Base-by-base conservation (phyloP, 2,329 filamentous ascomycete genomes). In the Sclerotinia glacialis region DNA sequence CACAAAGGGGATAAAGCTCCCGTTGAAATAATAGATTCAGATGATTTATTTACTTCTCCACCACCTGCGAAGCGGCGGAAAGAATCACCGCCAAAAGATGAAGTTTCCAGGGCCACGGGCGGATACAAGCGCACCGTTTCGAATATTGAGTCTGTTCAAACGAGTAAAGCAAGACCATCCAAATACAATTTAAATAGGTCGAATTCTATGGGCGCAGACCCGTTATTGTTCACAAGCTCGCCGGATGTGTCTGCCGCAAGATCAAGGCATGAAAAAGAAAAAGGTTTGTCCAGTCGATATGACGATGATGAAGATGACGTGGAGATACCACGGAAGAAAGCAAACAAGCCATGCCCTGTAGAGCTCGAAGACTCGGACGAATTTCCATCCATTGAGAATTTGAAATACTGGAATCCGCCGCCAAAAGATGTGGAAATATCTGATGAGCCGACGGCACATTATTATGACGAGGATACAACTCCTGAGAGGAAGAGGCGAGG, bases 71-170 rank as follows among this genome's bases (percentile, higher is more conserved):
- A 59, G 42, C 64, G 31, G 28, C 40, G 23, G 26, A 65, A 42
- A 44, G 31, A 16, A 31, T 64, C 62, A 16, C 47, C 64, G 2
- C 54, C 28, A 14, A 64, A 26, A 9, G 18, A 53, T 14, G 64
- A 50, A 26, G 47, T 31, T 2, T 47, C 62, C 2, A 71, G 68
- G 40, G 49, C 56, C 3, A 53, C 64, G 49, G 58, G n/a, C 14
- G 68, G 68, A 26, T 71, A 63, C 42, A 72, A 68, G 34, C 67
- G 72, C 37, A 67, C 71, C 11, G 64, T 75, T 28, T 76, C 78
- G 5, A 78, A 80, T 67, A 74, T 77, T 16, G 73, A 79, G 56
- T 76, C 78, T 26, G 75, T 77, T 34, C 76, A 78, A 49, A 16
- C 56, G 14, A 61, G 31, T n/a, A 42, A 31, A 34, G 14, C 42